A percentile compares a stretch with the other conserved stretches of the same genome.
phyloP scores from a whole-genome alignment of 2,329 filamentous ascomycete genomes.

The Penicillium freii region DNA sequence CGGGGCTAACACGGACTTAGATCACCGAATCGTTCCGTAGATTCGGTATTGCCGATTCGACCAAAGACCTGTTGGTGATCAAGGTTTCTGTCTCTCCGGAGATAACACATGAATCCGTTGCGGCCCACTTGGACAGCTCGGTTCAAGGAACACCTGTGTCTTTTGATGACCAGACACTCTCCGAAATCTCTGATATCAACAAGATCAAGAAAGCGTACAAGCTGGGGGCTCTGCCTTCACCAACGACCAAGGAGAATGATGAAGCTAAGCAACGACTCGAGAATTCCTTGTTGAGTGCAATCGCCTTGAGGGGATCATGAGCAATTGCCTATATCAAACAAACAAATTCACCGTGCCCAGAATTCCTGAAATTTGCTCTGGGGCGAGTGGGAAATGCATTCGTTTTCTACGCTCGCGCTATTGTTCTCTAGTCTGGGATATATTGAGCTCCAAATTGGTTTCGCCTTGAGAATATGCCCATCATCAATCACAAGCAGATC shows the following conservation, averaged over 20 bases:
- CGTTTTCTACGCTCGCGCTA: neutral
- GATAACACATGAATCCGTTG: slow-evolving; percentile 49
- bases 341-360: neutral
- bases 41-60: slow-evolving; percentile 74
- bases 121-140: slow-evolving; percentile 59
- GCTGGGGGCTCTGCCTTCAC: slow-evolving; percentile 60
- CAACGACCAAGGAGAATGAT: slow-evolving; percentile 20
- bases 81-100: slow-evolving; percentile 65
- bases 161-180: slow-evolving; percentile 65
- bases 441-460: neutral
- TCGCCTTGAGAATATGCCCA: neutral
- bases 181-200: slow-evolving; percentile 59
- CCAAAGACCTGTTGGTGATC: slow-evolving; percentile 71
- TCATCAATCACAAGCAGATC: neutral
- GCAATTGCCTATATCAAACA: slow-evolving; percentile 10
- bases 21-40: slow-evolving; percentile 89
- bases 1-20: slow-evolving; percentile 46
- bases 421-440: neutral
- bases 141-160: slow-evolving; percentile 61
- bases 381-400: neutral
- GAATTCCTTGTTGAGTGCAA: slow-evolving; percentile 67
- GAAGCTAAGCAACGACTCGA: slow-evolving; percentile 52
- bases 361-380: neutral
- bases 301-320: slow-evolving; percentile 68
- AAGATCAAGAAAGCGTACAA: slow-evolving; percentile 86